Base-by-base conservation (phyloP, 495 filamentous ascomycete genomes). In the Podospora australis region DNA sequence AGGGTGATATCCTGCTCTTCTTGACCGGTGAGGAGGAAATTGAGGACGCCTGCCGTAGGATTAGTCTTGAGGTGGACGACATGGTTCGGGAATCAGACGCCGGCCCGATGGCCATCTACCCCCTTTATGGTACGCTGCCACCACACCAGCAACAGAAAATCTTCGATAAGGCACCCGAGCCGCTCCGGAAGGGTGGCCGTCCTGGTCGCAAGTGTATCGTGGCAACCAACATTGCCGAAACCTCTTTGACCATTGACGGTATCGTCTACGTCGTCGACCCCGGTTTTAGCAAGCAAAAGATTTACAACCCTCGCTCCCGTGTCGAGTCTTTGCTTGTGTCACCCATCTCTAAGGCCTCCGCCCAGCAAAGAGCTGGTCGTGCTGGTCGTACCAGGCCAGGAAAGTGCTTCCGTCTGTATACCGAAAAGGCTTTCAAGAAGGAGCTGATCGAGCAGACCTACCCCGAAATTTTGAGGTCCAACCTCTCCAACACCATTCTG, bases 221-320 rank as follows among this genome's bases (percentile, higher is more conserved):
- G 23, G 84, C 90, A 4, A 99, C 94, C 42, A 99, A 99, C 63
- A 97, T 99, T 63, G 94, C 94, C 6, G 94, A 99, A 70, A 99
- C 94, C 0, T 88, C 82, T 50, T 81, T 97, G 62, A 99, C 94
- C 30, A 99, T 99, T 44, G 94, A 99, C 63, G 94, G 94, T 62
- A 97, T 99, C 50, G 94, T 99, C 20, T 99, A 96, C 54, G 94
- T 99, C 14, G 90, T 99, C 7, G 94, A 99, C 62, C 92, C 94
- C 6, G 94, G 94, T 17, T 99, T 99, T 71, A 95, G 87, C 65
- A 99, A 99, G 75, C 94, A 99, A 64, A 99, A 99, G 70, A 90
- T 99, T 53, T 99, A 97, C 77, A 96, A 97, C 61, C 91, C 94
- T 20, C 83, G 94, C 44, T 87, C 96, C 47, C 86, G 94, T 61